These are phyloP conservation scores for Sclerotinia spermophila DNA, from an alignment of 2,329 filamentous ascomycete genomes.

Conservation along the genomic window DNA sequence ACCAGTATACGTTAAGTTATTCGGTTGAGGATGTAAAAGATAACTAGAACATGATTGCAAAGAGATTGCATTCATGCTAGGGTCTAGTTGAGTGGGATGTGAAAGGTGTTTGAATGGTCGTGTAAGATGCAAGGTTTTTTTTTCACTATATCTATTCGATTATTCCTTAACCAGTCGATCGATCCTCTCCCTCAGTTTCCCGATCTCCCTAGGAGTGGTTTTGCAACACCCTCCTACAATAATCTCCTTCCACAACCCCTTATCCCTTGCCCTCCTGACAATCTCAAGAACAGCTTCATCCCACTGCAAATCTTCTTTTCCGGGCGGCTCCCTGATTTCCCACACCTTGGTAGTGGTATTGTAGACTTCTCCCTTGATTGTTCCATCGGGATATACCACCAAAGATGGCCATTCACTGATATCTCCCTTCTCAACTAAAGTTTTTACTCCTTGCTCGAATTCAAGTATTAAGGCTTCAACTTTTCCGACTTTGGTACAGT, in stretches of 20 bases:
- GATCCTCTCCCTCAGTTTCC: slow-evolving; percentile 30
- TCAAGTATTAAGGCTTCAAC: slow-evolving; percentile 52
- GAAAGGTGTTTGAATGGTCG: neutral
- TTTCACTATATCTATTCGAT: neutral
- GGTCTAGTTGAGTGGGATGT: neutral
- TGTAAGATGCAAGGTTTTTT: neutral
- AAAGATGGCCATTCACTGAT: slow-evolving; percentile 47
- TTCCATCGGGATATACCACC: slow-evolving; percentile 66
- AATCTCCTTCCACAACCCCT: slow-evolving; percentile 36
- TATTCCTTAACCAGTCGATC: slow-evolving; percentile 21
- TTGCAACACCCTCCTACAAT: slow-evolving; percentile 48
- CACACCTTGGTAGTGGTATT: slow-evolving; percentile 60
- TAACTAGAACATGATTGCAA: neutral
- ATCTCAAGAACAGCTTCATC: slow-evolving; percentile 39
- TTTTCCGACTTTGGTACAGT: slow-evolving; percentile 65
- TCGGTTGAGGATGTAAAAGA: neutral
- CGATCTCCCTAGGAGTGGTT: slow-evolving; percentile 38
- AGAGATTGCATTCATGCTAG: neutral
- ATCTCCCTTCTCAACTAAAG: slow-evolving; percentile 41
- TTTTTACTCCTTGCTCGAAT: slow-evolving; percentile 49
- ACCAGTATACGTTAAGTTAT: neutral
- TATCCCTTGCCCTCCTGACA: slow-evolving; percentile 32
- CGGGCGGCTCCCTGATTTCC: slow-evolving; percentile 40
- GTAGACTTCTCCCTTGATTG: slow-evolving; percentile 61
- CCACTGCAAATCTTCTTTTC: slow-evolving; percentile 32